These are phyloP conservation scores for Neofusicoccum kwambonambiense DNA, from an alignment of 2,329 filamentous ascomycete genomes.

Conservation along the genomic window DNA sequence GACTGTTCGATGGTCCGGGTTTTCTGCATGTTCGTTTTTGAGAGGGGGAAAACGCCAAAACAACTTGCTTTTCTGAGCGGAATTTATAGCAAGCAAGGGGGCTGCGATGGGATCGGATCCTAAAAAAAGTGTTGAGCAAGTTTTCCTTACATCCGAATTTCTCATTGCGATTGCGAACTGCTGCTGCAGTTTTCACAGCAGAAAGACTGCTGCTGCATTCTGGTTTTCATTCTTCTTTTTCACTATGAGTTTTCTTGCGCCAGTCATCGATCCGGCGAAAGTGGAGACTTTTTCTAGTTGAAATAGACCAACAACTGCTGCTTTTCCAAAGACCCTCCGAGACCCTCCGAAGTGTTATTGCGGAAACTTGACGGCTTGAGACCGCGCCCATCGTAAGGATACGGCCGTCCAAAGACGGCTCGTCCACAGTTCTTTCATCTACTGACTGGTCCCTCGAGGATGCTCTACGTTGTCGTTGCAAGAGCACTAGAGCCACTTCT, in stretches of 20 bases:
- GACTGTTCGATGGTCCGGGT: constrained; percentile 1
- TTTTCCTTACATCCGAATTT: neutral
- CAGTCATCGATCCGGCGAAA: neutral
- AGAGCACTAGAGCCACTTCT: no score
- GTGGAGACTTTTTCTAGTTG: neutral
- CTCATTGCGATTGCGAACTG: neutral
- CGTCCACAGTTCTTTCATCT: no score
- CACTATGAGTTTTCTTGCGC: neutral
- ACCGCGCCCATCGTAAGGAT: no score
- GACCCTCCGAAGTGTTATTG: no score
- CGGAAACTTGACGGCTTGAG: no score
- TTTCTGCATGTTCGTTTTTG: constrained; percentile 9
- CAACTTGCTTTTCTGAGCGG: constrained; percentile 8
- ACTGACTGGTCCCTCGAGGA: no score
- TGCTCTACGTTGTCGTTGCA: no score
- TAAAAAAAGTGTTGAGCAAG: constrained; percentile 13
- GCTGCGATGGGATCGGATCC: constrained; percentile 16
- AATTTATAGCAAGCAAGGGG: constrained; percentile 1
- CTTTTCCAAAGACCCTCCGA: no score
- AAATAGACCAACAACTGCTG: neutral
- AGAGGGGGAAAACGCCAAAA: neutral
- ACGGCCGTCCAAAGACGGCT: no score
- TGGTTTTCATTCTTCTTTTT: neutral
- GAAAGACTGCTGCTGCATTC: neutral
- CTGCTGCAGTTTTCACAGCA: neutral